Evolutionary conservation across 495 filamentous ascomycete genomes (phyloP).

Genomic region (Trichoderma asperelloides): DNA sequence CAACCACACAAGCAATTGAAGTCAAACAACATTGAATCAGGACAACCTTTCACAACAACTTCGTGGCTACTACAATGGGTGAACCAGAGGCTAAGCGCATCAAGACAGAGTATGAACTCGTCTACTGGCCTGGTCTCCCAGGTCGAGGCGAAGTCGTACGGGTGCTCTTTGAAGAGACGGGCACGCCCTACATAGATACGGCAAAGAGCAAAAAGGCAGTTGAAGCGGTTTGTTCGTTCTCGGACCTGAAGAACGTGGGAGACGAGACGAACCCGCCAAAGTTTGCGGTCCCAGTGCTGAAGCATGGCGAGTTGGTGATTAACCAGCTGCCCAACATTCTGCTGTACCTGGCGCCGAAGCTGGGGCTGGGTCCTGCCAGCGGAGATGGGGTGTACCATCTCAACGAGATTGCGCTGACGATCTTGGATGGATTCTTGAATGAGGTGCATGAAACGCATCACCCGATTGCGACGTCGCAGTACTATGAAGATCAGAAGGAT

Average conservation of each 20-base stretch:
- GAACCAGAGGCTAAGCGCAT: constrained; percentile 3
- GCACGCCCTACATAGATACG: constrained; percentile 51
- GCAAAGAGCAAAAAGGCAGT: constrained; percentile 29
- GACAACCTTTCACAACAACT: not conserved
- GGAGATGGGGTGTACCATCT: constrained; percentile 34
- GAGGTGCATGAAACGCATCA: constrained; percentile 63
- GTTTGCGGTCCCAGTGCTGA: constrained; percentile 53
- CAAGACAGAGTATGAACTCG: constrained; percentile 29
- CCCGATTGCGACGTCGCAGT: constrained; percentile 43
- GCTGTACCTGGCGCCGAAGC: constrained; percentile 45
- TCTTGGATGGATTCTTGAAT: constrained; percentile 54
- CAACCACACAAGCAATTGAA: not conserved
- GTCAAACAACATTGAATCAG: not conserved
- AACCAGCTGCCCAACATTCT: constrained; percentile 58
- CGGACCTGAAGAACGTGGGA: constrained; percentile 19
- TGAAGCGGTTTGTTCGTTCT: constrained; percentile 26
- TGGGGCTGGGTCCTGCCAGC: constrained; percentile 38
- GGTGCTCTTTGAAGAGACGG: constrained; percentile 44
- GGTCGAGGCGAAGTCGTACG: constrained; percentile 50
- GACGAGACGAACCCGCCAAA: constrained; percentile 47
- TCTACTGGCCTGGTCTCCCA: constrained; percentile 47
- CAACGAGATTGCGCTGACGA: constrained; percentile 51
- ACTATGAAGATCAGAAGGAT: constrained; percentile 61
- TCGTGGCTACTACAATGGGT: not conserved
- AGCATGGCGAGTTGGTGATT: constrained; percentile 48